Evolutionary conservation across 495 filamentous ascomycete species (phyloP).

Genomic region (Penicillium parvum): DNA sequence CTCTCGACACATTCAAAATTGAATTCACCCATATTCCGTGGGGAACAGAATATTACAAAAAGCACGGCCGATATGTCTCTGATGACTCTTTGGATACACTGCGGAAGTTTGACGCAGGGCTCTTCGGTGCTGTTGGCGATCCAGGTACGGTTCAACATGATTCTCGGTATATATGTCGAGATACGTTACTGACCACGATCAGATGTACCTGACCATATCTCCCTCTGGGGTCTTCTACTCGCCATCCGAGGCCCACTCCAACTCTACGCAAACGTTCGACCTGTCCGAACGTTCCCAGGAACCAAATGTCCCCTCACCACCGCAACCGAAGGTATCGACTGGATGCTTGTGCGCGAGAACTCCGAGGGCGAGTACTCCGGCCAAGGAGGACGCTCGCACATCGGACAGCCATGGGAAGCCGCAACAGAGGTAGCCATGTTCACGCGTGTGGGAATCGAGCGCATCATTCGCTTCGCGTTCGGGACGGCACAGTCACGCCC

Average conservation of each 20-base stretch:
- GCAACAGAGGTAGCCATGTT: conserved; percentile 49
- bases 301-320: conserved; percentile 40
- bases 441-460: conserved; percentile 42
- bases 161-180: no score
- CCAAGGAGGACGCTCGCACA: conserved; percentile 43
- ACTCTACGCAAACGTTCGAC: conserved; percentile 49
- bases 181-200: background rate
- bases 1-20: conserved; percentile 31
- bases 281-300: conserved; percentile 41
- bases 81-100: conserved; percentile 35
- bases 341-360: conserved; percentile 50
- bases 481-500: conserved; percentile 36
- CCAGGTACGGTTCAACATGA: conserved; percentile 19
- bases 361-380: conserved; percentile 49
- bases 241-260: conserved; percentile 47
- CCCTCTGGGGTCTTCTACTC: conserved; percentile 46
- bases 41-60: conserved; percentile 39
- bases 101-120: conserved; percentile 38
- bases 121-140: conserved; percentile 47
- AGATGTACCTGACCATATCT: conserved; percentile 51
- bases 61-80: conserved; percentile 37
- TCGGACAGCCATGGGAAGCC: conserved; percentile 39
- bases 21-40: conserved; percentile 39
- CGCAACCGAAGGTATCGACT: conserved; percentile 35
- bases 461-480: conserved; percentile 49